These are phyloP conservation scores for Scleroderma citrinum DNA, from an alignment of 768 basidiomycete genomes.

Conservation along the genomic window DNA sequence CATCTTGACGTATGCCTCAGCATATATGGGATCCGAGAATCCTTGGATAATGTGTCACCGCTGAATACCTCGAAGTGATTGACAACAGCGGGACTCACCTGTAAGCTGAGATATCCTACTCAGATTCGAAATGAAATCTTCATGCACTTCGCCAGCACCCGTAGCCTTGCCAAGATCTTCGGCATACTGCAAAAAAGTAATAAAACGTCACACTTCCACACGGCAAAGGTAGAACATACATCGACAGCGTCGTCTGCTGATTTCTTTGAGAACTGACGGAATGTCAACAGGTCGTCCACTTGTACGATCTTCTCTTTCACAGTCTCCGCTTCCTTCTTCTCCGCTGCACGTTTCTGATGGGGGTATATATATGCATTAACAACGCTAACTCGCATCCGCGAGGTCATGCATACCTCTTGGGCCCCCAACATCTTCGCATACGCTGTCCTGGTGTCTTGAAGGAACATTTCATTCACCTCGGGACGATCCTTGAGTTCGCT, in stretches of 20 bases:
- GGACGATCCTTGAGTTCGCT: conserved; percentile 63
- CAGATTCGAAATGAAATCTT: conserved; percentile 93
- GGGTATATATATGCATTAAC: background rate
- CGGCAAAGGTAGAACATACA: conserved; percentile 31
- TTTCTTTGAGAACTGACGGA: conserved; percentile 96
- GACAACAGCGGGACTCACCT: conserved; percentile 37
- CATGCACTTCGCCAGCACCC: conserved; percentile 72
- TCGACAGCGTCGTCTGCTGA: conserved; percentile 72
- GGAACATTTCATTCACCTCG: conserved; percentile 63
- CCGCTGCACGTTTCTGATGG: conserved; percentile 75
- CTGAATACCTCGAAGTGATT: no score
- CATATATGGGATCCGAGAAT: conserved; percentile 98
- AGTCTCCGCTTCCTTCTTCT: conserved; percentile 82
- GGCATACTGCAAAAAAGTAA: conserved; percentile 61
- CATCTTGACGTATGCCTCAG: conserved; percentile 96
- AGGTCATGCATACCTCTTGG: conserved; percentile 62
- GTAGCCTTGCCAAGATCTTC: conserved; percentile 88
- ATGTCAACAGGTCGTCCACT: conserved; percentile 86
- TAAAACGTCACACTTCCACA: background rate
- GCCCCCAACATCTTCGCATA: conserved; percentile 94
- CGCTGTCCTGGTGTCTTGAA: conserved; percentile 84
- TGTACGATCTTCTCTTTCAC: conserved; percentile 67
- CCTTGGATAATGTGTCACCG: conserved; percentile 48
- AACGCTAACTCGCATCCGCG: background rate
- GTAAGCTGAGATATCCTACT: conserved; percentile 92